A percentile compares a stretch with the other conserved stretches of the same genome.
Evolutionary conservation across 78 protist species (phyloP).

Genomic region (Isochrysis galbana): DNA sequence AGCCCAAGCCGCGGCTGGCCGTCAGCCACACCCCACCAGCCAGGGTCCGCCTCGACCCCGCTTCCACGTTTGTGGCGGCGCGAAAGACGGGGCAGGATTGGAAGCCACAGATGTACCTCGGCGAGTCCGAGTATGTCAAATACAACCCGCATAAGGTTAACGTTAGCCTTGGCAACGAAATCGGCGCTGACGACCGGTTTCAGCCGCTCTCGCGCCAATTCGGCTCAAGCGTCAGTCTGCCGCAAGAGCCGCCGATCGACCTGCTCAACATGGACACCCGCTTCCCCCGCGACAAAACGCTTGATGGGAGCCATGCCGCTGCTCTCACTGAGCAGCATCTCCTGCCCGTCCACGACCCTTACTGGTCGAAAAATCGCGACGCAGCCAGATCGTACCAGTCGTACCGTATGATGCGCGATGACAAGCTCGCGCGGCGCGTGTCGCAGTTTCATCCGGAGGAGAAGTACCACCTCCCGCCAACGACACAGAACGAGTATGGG

Average conservation of each 20-base stretch:
- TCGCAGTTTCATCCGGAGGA: neutral
- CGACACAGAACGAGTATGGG: neutral
- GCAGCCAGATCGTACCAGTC: neutral
- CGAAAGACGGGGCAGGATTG: neutral
- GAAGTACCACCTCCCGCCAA: neutral
- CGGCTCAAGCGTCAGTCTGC: neutral
- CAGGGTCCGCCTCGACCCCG: neutral
- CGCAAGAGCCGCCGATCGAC: neutral
- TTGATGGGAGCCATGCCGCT: neutral
- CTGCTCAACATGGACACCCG: neutral
- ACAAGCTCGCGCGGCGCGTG: neutral
- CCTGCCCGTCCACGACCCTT: neutral
- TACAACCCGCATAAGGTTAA: neutral
- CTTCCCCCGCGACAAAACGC: neutral
- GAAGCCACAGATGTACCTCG: neutral
- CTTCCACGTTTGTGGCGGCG: neutral
- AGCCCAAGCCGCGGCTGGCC: too few species aligned
- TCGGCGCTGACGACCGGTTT: neutral
- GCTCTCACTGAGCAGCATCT: neutral
- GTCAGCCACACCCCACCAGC: neutral
- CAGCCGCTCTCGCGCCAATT: neutral
- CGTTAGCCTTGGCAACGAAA: neutral
- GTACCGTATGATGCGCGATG: neutral
- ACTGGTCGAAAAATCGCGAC: neutral
- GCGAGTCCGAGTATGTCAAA: neutral